A percentile compares a stretch with the other conserved stretches of the same genome.
These are phyloP conservation scores for Suhomyces tanzawaensis DNA, from an alignment of 805 yeast genomes.

Conservation along the genomic window DNA sequence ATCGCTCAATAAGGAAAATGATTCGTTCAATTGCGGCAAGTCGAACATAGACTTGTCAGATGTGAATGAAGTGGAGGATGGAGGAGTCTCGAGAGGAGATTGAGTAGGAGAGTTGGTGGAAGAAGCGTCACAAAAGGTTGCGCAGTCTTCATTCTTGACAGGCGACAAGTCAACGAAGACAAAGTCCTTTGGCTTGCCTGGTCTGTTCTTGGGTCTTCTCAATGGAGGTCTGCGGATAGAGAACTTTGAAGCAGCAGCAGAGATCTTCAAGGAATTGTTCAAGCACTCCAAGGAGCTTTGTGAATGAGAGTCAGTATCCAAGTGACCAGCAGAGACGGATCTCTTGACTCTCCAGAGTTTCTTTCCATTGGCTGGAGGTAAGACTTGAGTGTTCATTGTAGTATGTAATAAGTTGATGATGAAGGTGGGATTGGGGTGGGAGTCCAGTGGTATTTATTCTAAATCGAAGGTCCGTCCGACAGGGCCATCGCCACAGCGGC, in stretches of 20 bases:
- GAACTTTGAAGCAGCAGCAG: conserved; percentile 38
- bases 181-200: conserved; percentile 45
- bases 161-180: conserved; percentile 47
- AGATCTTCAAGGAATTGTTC: conserved; percentile 40
- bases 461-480: too few relatives aligned
- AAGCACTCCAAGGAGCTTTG: conserved; percentile 36
- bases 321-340: conserved; percentile 10
- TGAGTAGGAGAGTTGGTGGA: conserved; percentile 5
- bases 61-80: not conserved
- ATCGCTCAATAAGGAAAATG: conserved; percentile 16
- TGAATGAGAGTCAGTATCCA: conserved; percentile 10
- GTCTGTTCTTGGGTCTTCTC: conserved; percentile 43
- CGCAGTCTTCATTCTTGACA: conserved; percentile 16
- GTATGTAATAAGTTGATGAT: too few relatives aligned
- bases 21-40: conserved; percentile 15
- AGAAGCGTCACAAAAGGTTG: conserved; percentile 7
- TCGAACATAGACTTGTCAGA: conserved; percentile 11
- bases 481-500: too few relatives aligned
- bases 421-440: too few relatives aligned
- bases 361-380: conserved; percentile 46
- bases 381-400: conserved; percentile 4
- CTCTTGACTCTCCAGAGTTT: conserved; percentile 46
- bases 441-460: too few relatives aligned
- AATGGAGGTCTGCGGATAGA: conserved; percentile 38
- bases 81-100: conserved; percentile 3